Evolutionary conservation across 192 early-diverging fungal genomes (phyloP).

Genomic region (Polychytrium aggregatum): DNA sequence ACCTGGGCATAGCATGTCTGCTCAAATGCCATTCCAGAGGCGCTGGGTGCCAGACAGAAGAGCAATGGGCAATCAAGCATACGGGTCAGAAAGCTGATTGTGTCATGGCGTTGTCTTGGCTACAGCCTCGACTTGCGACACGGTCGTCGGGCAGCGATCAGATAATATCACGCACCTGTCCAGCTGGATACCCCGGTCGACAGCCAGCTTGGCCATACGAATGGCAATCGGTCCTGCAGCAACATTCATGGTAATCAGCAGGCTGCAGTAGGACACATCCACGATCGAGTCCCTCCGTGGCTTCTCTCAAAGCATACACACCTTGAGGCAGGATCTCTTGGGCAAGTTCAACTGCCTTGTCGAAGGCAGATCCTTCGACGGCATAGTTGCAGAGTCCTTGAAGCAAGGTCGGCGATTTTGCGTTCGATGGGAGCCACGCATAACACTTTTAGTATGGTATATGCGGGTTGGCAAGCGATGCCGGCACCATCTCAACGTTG

Average conservation of each 20-base stretch:
- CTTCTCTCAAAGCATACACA: no score
- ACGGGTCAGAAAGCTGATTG: no score
- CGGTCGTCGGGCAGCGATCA: no score
- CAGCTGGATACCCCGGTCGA: conserved; percentile 67
- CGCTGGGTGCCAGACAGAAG: conserved; percentile 20
- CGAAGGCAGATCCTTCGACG: conserved; percentile 46
- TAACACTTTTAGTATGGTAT: no score
- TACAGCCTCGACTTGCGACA: no score
- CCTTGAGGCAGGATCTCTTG: conserved; percentile 55
- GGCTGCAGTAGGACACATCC: no score
- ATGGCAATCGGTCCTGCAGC: conserved; percentile 80
- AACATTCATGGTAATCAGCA: not conserved
- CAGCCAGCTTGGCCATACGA: conserved; percentile 82
- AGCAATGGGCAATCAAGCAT: not conserved
- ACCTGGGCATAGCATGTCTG: conserved; percentile 91
- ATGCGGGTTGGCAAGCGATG: no score
- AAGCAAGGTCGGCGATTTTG: no score
- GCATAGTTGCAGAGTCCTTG: conserved; percentile 70
- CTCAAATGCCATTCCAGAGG: conserved; percentile 80
- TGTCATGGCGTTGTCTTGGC: no score
- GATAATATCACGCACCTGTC: conserved; percentile 68
- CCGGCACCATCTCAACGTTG: no score
- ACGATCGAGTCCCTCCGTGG: no score
- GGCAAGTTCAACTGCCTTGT: conserved; percentile 70
- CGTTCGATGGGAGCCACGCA: no score